Conservation (phyloP, 176 grass and related monocot genomes). For the Carex pumila region DNA sequence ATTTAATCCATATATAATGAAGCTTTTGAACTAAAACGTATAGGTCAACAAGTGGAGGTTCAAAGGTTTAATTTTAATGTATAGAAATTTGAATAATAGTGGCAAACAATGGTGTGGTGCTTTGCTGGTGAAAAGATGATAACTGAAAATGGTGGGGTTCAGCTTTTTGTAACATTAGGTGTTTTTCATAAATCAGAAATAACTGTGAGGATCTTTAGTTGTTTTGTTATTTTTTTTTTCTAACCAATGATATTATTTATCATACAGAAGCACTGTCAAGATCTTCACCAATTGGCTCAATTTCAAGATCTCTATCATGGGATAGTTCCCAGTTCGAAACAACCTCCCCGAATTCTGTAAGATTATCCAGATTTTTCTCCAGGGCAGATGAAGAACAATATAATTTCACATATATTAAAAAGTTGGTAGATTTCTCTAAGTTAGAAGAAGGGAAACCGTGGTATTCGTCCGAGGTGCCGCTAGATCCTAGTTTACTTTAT, state of each 20-base stretch:
- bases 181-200: not conserved
- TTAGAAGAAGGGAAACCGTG: conserved; percentile 37
- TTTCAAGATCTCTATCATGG: conserved; percentile 61
- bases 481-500: conserved; percentile 45
- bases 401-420: conserved; percentile 50
- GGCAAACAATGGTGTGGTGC: not conserved
- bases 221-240: not conserved
- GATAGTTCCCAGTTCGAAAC: conserved; percentile 43
- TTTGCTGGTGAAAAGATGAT: not conserved
- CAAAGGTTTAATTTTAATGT: not conserved
- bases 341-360: conserved; percentile 65
- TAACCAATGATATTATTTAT: conserved; percentile 14
- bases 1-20: not conserved
- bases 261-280: conserved; percentile 68
- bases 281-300: conserved; percentile 62
- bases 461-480: conserved; percentile 41
- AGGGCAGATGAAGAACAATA: conserved; percentile 85
- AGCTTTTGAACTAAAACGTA: not conserved
- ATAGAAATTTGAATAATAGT: not conserved
- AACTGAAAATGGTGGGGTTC: not conserved
- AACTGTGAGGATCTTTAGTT: not conserved
- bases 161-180: not conserved
- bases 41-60: not conserved
- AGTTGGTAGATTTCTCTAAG: conserved; percentile 41
- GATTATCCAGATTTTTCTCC: conserved; percentile 63